These are phyloP conservation scores for Saccharomycopsis schoenii DNA, from an alignment of 805 yeast species.

Conservation along the genomic window DNA sequence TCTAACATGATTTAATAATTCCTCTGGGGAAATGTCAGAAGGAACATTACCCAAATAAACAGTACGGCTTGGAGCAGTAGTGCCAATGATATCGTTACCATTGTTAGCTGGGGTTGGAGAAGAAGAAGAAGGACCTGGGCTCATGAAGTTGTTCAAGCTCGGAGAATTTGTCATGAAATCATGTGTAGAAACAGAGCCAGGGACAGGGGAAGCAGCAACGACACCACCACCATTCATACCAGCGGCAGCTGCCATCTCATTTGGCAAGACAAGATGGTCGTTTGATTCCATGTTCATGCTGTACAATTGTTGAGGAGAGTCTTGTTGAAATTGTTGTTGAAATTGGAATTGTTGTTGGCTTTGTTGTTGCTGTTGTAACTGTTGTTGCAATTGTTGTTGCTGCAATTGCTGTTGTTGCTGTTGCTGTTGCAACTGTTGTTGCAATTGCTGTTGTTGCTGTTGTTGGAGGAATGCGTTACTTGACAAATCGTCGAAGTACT, in stretches of 20 bases:
- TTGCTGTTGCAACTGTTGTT: background rate
- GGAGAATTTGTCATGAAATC: slow-evolving; percentile 7
- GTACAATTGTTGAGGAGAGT: slow-evolving; percentile 3
- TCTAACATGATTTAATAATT: slow-evolving; percentile 79
- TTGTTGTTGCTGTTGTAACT: background rate
- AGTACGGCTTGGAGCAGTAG: slow-evolving; percentile 64
- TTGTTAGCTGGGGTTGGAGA: slow-evolving; percentile 4
- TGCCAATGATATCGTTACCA: slow-evolving; percentile 18
- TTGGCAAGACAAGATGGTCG: slow-evolving; percentile 9
- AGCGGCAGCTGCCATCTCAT: slow-evolving; percentile 1
- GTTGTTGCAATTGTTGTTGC: background rate
- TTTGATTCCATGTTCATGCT: background rate
- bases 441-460: background rate
- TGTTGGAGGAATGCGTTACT: slow-evolving; percentile 3
- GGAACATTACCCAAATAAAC: slow-evolving; percentile 89
- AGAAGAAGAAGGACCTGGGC: slow-evolving; percentile 2
- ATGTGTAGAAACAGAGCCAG: slow-evolving; percentile 2
- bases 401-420: slow-evolving; percentile 4
- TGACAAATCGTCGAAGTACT: slow-evolving; percentile 8
- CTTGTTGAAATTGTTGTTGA: slow-evolving; percentile 3
- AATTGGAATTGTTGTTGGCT: background rate
- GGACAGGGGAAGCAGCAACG: background rate
- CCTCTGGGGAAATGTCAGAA: slow-evolving; percentile 66
- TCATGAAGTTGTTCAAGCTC: slow-evolving; percentile 3
- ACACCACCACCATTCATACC: slow-evolving; percentile 4